Conservation (phyloP, 192 early-diverging fungal genomes). For the Chytriomyces sp. region DNA sequence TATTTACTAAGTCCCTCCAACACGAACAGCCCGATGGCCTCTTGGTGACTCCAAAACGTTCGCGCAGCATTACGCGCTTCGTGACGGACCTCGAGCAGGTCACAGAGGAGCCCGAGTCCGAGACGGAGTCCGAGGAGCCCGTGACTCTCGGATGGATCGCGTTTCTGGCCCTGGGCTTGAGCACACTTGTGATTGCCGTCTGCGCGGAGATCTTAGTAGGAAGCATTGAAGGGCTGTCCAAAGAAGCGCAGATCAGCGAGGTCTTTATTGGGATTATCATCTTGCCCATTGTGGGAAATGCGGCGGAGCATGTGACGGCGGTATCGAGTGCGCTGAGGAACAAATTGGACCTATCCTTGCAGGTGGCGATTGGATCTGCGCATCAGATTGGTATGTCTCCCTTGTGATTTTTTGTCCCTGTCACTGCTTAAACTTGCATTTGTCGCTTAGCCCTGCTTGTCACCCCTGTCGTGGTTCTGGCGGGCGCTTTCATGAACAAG, state of each 20-base stretch:
- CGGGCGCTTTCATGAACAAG: slow-evolving; percentile 82
- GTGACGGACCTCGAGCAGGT: not conserved
- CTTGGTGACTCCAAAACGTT: slow-evolving; percentile 5
- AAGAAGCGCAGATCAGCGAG: slow-evolving; percentile 68
- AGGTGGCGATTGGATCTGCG: slow-evolving; percentile 85
- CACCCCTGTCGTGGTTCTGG: slow-evolving; percentile 60
- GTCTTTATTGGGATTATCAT: slow-evolving; percentile 91
- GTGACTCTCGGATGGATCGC: slow-evolving; percentile 65
- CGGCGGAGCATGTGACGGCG: slow-evolving; percentile 86
- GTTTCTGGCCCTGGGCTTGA: slow-evolving; percentile 57
- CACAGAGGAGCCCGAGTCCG: slow-evolving; percentile 10
- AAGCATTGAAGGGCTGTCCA: slow-evolving; percentile 76
- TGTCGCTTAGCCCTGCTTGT: slow-evolving; percentile 30
- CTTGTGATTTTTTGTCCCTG: slow-evolving; percentile 62
- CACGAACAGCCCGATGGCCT: slow-evolving; percentile 12
- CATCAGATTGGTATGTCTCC: slow-evolving; percentile 81
- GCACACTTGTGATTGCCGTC: slow-evolving; percentile 73
- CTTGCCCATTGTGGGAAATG: slow-evolving; percentile 90
- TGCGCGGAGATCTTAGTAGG: slow-evolving; percentile 85
- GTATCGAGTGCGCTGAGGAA: slow-evolving; percentile 77
- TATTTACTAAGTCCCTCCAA: not conserved
- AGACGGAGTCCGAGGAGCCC: slow-evolving; percentile 67
- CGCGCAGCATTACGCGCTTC: too few relatives aligned
- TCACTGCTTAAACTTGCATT: not conserved
- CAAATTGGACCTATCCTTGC: slow-evolving; percentile 91